Evolutionary conservation across 805 yeast species (phyloP).

Genomic region (Starmerella roubikii): DNA sequence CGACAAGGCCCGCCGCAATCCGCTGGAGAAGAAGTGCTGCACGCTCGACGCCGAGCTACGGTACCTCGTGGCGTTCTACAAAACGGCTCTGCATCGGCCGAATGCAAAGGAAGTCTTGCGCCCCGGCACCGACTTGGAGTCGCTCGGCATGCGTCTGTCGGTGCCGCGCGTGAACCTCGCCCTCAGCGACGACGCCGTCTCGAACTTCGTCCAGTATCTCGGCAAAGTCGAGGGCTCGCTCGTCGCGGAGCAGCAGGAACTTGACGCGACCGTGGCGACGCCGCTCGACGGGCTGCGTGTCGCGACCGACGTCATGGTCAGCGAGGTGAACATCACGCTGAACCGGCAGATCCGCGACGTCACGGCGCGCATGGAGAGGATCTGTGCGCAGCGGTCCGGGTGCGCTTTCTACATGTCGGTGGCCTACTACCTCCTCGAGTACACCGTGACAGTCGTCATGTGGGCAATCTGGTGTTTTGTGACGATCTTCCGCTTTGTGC

Average conservation of each 20-base stretch:
- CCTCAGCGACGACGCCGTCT: constrained; percentile 12
- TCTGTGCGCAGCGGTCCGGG: constrained; percentile 7
- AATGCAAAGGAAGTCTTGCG: constrained; percentile 1
- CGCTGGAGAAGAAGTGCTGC: constrained; percentile 9
- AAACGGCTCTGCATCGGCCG: constrained; percentile 14
- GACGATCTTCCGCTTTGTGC: constrained; percentile 1
- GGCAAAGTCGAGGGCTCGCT: constrained; percentile 14
- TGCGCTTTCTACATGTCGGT: constrained; percentile 7
- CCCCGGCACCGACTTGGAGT: not conserved
- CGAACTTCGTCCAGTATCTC: constrained; percentile 16
- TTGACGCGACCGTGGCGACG: constrained; percentile 17
- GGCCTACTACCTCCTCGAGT: constrained; percentile 18
- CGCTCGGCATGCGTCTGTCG: not conserved
- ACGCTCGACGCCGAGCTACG: constrained; percentile 15
- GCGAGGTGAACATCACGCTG: constrained; percentile 22
- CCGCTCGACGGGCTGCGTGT: constrained; percentile 18
- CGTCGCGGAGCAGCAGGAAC: constrained; percentile 11
- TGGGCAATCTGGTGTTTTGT: constrained; percentile 18
- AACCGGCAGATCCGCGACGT: constrained; percentile 20
- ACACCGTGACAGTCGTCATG: constrained; percentile 15
- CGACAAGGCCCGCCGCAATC: constrained; percentile 5
- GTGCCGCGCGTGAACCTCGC: constrained; percentile 7
- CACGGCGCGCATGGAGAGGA: constrained; percentile 18
- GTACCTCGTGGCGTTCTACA: constrained; percentile 15
- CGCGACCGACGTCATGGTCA: constrained; percentile 20